A percentile compares a stretch with the other conserved stretches of the same genome.
phyloP scores from a whole-genome alignment of 116 monocot genomes.

The Phalaenopsis hybrid region DNA sequence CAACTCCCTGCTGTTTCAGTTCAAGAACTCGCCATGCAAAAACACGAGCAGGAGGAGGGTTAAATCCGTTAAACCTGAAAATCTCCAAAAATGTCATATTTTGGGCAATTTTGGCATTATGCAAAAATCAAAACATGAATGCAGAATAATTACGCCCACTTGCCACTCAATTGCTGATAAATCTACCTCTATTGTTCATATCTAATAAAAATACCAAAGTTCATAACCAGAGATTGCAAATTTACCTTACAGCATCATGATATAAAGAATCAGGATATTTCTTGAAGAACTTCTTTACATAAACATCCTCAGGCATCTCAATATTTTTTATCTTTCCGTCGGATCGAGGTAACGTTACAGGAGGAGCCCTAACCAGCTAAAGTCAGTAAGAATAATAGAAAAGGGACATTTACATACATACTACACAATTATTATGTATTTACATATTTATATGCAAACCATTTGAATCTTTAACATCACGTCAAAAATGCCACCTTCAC shows the following conservation, averaged over 20 bases:
- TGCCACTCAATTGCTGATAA: not conserved
- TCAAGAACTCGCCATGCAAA: constrained; percentile 87
- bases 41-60: constrained; percentile 76
- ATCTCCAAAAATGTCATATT: constrained; percentile 2
- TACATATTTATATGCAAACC: too few relatives aligned
- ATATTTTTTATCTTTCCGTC: constrained; percentile 66
- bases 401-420: too few relatives aligned
- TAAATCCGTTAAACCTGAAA: constrained; percentile 62
- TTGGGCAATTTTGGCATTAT: not conserved
- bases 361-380: constrained; percentile 50
- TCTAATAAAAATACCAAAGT: not conserved
- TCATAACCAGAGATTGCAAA: not conserved
- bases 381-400: not conserved
- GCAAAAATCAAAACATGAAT: not conserved
- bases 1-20: constrained; percentile 58
- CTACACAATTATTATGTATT: too few relatives aligned
- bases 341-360: constrained; percentile 55
- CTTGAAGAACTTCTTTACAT: constrained; percentile 56
- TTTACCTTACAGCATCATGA: constrained; percentile 75
- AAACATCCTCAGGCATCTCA: constrained; percentile 47
- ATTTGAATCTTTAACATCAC: too few relatives aligned
- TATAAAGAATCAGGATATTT: constrained; percentile 81
- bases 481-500: too few relatives aligned
- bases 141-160: not conserved
- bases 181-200: not conserved